Evolutionary conservation across 768 basidiomycete genomes (phyloP).

Genomic region (Podaxis mareebaensis): DNA sequence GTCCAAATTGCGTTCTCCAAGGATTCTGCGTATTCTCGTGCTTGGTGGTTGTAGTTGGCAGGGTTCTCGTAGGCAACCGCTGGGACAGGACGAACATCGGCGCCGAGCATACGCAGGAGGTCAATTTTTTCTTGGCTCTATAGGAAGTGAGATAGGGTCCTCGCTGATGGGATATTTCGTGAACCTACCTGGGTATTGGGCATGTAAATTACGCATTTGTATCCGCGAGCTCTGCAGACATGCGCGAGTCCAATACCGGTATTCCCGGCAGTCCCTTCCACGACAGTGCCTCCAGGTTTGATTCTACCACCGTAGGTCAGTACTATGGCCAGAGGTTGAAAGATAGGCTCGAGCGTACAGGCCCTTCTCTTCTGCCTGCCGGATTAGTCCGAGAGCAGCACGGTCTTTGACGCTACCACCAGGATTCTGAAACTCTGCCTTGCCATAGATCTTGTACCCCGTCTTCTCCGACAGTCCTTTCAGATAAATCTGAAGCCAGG

Average conservation of each 20-base stretch:
- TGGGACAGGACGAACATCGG: conserved; percentile 94
- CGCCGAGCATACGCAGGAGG: conserved; percentile 94
- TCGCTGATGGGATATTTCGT: neutral
- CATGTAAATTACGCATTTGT: conserved; percentile 99
- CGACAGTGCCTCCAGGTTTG: conserved; percentile 92
- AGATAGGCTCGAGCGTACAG: conserved; percentile 45
- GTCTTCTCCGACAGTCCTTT: conserved; percentile 79
- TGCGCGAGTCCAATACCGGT: conserved; percentile 96
- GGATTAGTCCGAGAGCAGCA: conserved; percentile 86
- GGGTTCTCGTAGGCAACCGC: conserved; percentile 97
- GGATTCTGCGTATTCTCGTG: conserved; percentile 78
- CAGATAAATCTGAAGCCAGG: conserved; percentile 67
- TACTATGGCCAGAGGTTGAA: neutral
- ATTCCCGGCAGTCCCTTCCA: conserved; percentile 98
- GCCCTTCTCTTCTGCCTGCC: conserved; percentile 84
- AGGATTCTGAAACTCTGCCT: conserved; percentile 98
- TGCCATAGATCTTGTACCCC: conserved; percentile 86
- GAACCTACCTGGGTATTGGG: conserved; percentile 79
- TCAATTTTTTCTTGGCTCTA: conserved; percentile 99
- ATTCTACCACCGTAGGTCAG: conserved; percentile 45
- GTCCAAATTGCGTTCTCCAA: conserved; percentile 91
- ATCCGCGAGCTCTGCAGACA: conserved; percentile 89
- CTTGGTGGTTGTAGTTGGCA: conserved; percentile 97
- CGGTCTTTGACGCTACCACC: conserved; percentile 98
- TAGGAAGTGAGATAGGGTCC: neutral